These are phyloP conservation scores for Rhizophora apiculata DNA, from an alignment of 345 rosid species.

Conservation along the genomic window DNA sequence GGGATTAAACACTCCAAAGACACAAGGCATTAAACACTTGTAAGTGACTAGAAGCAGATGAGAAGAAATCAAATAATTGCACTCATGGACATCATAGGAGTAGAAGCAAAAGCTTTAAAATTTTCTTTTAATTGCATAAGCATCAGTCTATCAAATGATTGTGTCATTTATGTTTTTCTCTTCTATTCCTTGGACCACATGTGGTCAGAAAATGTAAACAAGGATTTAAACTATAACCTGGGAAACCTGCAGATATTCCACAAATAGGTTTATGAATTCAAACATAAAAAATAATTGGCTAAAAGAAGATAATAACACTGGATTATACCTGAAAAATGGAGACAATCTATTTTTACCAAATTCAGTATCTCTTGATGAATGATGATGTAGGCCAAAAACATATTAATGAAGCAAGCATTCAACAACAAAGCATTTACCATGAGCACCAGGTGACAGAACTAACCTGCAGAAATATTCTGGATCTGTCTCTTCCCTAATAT, in stretches of 20 bases:
- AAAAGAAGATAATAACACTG: too few species aligned
- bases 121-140: too few species aligned
- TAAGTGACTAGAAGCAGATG: neutral
- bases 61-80: neutral
- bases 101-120: neutral
- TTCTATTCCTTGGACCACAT: neutral
- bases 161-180: neutral
- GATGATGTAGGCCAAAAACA: too few species aligned
- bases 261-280: too few species aligned
- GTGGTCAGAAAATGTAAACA: too few species aligned
- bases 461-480: conserved; percentile 78
- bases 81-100: neutral
- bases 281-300: too few species aligned
- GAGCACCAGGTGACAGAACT: conserved; percentile 16
- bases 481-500: conserved; percentile 85
- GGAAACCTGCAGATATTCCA: too few species aligned
- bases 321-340: too few species aligned
- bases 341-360: too few species aligned
- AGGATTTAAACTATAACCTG: too few species aligned
- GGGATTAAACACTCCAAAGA: neutral
- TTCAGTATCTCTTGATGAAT: too few species aligned
- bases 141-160: too few species aligned
- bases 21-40: neutral
- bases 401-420: neutral
- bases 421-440: conserved; percentile 3